phyloP scores from a whole-genome alignment of 768 basidiomycete genomes.

The Symmetrospora coprosmae region DNA sequence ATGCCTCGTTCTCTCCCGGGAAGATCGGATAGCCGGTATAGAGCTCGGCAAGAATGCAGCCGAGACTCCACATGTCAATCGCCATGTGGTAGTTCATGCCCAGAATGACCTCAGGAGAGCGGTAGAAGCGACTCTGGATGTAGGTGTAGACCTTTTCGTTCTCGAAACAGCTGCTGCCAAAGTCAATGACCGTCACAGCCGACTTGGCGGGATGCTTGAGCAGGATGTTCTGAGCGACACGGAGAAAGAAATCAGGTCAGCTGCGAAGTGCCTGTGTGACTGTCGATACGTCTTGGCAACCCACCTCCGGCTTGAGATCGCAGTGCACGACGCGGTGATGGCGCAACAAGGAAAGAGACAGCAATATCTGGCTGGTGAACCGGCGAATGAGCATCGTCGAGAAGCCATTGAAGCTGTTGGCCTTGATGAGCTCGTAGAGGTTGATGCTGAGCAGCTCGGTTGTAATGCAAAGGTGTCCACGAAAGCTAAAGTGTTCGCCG shows the following conservation, averaged over 20 bases:
- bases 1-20: constrained; percentile 55
- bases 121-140: constrained; percentile 98
- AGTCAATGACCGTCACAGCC: constrained; percentile 95
- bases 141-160: constrained; percentile 99
- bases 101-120: constrained; percentile 97
- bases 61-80: constrained; percentile 83
- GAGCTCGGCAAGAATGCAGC: constrained; percentile 91
- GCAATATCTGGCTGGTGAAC: constrained; percentile 88
- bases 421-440: constrained; percentile 96
- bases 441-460: constrained; percentile 98
- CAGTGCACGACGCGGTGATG: constrained; percentile 97
- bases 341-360: constrained; percentile 80
- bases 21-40: constrained; percentile 98
- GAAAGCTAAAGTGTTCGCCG: constrained; percentile 97
- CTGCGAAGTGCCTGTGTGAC: not conserved
- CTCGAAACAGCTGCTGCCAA: constrained; percentile 95
- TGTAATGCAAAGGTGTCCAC: constrained; percentile 91
- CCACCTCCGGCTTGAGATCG: constrained; percentile 92
- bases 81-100: constrained; percentile 99
- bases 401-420: constrained; percentile 97
- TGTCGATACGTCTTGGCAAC: constrained; percentile 29
- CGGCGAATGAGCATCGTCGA: constrained; percentile 85
- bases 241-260: no score
- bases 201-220: constrained; percentile 89
- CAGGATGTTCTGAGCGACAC: constrained; percentile 62